Conservation (phyloP, 75 land plant genomes). For the Selaginella moellendorffii region DNA sequence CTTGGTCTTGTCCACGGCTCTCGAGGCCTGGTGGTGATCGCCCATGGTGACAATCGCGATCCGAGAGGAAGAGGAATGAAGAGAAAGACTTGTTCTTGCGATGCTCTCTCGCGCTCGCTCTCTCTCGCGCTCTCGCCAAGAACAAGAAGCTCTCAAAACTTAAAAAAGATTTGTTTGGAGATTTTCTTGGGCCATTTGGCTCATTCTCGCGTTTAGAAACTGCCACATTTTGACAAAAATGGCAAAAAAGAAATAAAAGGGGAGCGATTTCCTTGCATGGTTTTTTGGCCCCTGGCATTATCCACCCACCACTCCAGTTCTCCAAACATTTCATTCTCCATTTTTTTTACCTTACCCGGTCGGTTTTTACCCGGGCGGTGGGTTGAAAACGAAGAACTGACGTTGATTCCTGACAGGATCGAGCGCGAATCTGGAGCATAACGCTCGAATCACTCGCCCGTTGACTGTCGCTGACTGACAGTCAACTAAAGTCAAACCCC, state of each 20-base stretch:
- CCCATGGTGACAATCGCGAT: neutral
- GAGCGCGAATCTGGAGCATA: too few species aligned
- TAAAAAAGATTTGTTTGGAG: neutral
- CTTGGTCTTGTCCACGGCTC: conserved; percentile 1
- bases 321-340: neutral
- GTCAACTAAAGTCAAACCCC: neutral
- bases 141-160: too few species aligned
- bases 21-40: neutral
- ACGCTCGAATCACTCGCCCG: neutral
- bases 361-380: too few species aligned
- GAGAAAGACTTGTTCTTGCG: neutral
- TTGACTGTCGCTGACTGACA: neutral
- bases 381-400: neutral
- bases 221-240: conserved; percentile 1
- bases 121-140: too few species aligned
- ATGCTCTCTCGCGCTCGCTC: neutral
- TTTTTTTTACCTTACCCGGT: neutral
- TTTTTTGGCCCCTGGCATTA: too few species aligned
- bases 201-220: neutral
- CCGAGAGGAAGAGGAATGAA: neutral
- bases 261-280: neutral
- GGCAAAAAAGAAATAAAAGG: neutral
- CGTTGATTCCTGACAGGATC: neutral
- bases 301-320: too few species aligned
- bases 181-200: neutral